A percentile compares a stretch with the other conserved stretches of the same genome.
These are phyloP conservation scores for Pestalotiopsis sp. DNA, from an alignment of 2,329 filamentous ascomycete species.

Conservation along the genomic window DNA sequence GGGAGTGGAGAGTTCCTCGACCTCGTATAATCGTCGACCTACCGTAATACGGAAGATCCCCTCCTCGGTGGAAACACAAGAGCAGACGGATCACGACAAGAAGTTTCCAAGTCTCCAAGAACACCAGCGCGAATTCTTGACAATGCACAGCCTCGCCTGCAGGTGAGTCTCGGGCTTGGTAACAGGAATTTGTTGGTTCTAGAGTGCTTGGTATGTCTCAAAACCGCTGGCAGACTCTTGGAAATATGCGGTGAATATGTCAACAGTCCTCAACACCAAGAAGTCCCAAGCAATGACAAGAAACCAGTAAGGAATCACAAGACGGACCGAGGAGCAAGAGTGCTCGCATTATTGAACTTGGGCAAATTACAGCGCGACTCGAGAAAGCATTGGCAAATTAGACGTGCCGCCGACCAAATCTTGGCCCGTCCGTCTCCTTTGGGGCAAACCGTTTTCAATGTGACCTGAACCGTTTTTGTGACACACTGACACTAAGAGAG, in stretches of 20 bases:
- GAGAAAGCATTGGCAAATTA: constrained; percentile 10
- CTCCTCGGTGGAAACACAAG: background rate
- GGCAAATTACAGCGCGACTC: constrained; percentile 7
- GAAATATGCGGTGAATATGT: background rate
- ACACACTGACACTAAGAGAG: background rate
- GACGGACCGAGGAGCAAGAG: constrained; percentile 1
- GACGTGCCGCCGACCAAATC: background rate
- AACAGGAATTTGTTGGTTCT: background rate
- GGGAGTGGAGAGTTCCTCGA: background rate
- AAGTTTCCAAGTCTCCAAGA: background rate
- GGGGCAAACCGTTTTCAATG: background rate
- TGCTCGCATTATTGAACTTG: background rate
- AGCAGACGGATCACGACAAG: background rate
- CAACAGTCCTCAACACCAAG: background rate
- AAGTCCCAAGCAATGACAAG: background rate
- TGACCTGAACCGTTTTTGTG: background rate
- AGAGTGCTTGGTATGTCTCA: background rate
- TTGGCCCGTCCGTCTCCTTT: background rate
- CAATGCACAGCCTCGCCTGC: background rate
- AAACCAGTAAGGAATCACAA: background rate
- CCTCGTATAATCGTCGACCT: background rate
- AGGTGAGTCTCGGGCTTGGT: constrained; percentile 5
- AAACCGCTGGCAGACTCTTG: background rate
- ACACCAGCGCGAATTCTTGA: background rate
- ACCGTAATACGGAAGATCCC: background rate